Evolutionary conservation across 305 asterid genomes (phyloP), one percentile per base, ranked within the genome.

Genomic region (Fraxinus angustifolia): DNA sequence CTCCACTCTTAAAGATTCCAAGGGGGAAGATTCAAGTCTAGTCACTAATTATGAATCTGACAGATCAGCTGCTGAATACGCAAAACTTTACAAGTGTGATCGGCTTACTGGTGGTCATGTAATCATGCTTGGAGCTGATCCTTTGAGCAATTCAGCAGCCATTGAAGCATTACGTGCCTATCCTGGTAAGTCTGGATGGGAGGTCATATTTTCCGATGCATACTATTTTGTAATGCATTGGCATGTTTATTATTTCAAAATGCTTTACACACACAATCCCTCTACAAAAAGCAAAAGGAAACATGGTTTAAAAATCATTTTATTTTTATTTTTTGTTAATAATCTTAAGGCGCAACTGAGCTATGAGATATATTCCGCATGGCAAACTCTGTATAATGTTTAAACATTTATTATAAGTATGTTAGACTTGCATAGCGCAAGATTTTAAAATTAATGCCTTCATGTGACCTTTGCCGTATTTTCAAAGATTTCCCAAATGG

Each of bases 81-180:
- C 98, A 79, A 86, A 87, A 84, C 90, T 94, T 90, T 96, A 96
- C 83, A 92, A 90, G 82, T 91, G 89, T 3, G 97, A 92, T 77
- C 90, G 87, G 36, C 97, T 96, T 85, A 87, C 88, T 74, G 98
- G 98, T 83, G 99, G 99, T 79, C 99, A 96, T 85, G 97, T 88
- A 36, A 92, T 96, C 86, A 94, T 94, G 98, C 99, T 96, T 83
- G 99, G 98, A 74, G 98, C 97, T 80, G 99, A 96, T 87, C 92
- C 97, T 21, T 80, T 92, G 84, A 96, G 98, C 87, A 85, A 81
- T 84, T 83, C 88, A 75, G 97, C 98, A 82, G 97, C 98, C 42
- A 84, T 90, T 76, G 97, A 92, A 89, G 97, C 99, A 75, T 88
- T 96, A 82, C 94, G 80, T 88, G 97, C 95, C 78, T 94, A 90